Percentiles rank a stretch among this genome's conserved stretches.
phyloP scores from a whole-genome alignment of 208 protist genomes.

The Acanthamoeba sp. region DNA sequence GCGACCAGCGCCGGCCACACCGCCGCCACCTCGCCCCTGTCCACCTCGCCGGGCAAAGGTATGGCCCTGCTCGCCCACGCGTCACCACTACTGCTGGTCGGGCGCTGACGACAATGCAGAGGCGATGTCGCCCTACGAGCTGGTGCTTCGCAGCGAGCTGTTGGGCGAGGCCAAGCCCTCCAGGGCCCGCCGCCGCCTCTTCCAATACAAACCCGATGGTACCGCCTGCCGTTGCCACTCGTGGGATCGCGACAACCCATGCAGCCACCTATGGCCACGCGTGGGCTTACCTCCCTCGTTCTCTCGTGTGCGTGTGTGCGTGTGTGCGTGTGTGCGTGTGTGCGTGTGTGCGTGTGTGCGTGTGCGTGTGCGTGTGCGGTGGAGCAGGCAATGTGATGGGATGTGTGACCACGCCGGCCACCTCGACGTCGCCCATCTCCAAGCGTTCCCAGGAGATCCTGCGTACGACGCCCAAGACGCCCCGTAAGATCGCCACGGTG shows the following conservation, averaged over 20 bases:
- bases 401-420: neutral
- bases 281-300: neutral
- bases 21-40: neutral
- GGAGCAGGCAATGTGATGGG: neutral
- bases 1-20: neutral
- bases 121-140: slow-evolving; percentile 1
- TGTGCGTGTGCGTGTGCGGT: too few species aligned
- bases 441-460: slow-evolving; percentile 77
- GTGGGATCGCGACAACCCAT: too few species aligned
- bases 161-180: slow-evolving; percentile 20
- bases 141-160: slow-evolving; percentile 57
- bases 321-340: neutral
- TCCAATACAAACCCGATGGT: slow-evolving; percentile 2
- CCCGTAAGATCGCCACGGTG: slow-evolving; percentile 79
- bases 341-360: too few species aligned
- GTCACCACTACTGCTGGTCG: too few species aligned
- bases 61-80: neutral
- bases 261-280: too few species aligned
- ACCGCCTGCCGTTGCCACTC: too few species aligned
- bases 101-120: neutral
- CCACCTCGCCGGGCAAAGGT: neutral
- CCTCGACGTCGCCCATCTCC: slow-evolving; percentile 63
- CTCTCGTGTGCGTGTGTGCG: neutral
- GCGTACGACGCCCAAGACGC: slow-evolving; percentile 57
- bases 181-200: neutral